These are phyloP conservation scores for Verticillium longisporum DNA, from an alignment of 2,329 filamentous ascomycete genomes.

Conservation along the genomic window DNA sequence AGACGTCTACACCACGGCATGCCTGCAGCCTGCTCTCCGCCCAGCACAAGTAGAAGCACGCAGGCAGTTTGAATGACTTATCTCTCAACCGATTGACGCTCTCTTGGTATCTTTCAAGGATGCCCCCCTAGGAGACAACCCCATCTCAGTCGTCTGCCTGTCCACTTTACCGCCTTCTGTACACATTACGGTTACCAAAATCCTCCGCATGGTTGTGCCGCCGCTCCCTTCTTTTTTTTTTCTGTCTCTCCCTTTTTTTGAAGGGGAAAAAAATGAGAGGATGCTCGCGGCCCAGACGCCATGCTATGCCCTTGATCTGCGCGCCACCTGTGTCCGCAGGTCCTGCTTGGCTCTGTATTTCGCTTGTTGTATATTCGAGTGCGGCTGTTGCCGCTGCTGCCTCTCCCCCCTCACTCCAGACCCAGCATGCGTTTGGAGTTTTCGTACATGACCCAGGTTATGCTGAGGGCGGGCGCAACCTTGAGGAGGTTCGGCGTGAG, in stretches of 20 bases:
- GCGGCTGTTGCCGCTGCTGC: not conserved
- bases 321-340: not conserved
- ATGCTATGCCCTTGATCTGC: not conserved
- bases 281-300: not conserved
- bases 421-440: conserved; percentile 71
- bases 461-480: conserved; percentile 91
- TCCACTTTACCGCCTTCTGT: not conserved
- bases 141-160: not conserved
- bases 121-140: not conserved
- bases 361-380: not conserved
- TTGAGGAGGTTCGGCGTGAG: conserved; percentile 93
- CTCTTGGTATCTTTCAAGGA: not conserved
- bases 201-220: not conserved
- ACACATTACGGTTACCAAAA: not conserved
- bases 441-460: conserved; percentile 91
- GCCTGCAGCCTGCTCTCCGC: no score
- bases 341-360: not conserved
- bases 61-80: not conserved
- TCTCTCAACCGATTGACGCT: not conserved
- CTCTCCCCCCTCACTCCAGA: conserved; percentile 30
- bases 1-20: not conserved
- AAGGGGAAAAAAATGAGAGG: not conserved
- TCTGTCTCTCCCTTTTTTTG: no score
- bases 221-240: not conserved
- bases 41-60: no score